Conservation (phyloP, 352 stramenopile genomes). For the Phytophthora crassamura region DNA sequence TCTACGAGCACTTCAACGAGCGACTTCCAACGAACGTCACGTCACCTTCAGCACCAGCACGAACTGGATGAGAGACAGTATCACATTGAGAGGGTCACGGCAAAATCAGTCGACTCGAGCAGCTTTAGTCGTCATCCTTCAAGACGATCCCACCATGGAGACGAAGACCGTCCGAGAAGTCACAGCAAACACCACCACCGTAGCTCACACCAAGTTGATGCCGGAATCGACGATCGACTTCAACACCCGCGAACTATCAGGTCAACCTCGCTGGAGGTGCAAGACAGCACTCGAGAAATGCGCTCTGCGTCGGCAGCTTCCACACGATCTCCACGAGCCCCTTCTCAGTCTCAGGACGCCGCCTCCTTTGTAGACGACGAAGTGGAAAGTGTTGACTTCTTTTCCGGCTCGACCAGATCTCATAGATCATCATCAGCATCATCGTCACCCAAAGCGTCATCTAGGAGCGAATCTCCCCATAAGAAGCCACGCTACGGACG, state of each 20-base stretch:
- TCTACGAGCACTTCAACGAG: slow-evolving; percentile 17
- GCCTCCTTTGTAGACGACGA: slow-evolving; percentile 39
- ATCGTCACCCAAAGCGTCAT: slow-evolving; percentile 40
- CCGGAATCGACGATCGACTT: slow-evolving; percentile 2
- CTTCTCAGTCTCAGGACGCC: slow-evolving; percentile 29
- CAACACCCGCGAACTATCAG: slow-evolving; percentile 22
- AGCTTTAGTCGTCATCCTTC: slow-evolving; percentile 10
- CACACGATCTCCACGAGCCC: slow-evolving; percentile 8
- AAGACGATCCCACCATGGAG: slow-evolving; percentile 13
- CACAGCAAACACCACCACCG: slow-evolving; percentile 17
- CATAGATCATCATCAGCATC: slow-evolving; percentile 41
- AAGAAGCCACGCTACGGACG: slow-evolving; percentile 74
- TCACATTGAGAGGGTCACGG: slow-evolving; percentile 20
- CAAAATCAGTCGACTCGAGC: slow-evolving; percentile 23
- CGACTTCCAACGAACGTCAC: slow-evolving; percentile 2
- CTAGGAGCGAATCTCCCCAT: slow-evolving; percentile 39
- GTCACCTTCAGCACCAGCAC: slow-evolving; percentile 16
- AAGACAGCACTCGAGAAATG: slow-evolving; percentile 28
- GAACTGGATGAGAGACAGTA: slow-evolving; percentile 18
- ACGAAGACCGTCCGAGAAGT: slow-evolving; percentile 18
- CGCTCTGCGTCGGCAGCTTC: slow-evolving; percentile 15
- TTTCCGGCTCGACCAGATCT: slow-evolving; percentile 36
- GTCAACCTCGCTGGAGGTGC: slow-evolving; percentile 36
- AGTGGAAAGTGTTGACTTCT: slow-evolving; percentile 23
- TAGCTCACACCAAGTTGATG: slow-evolving; percentile 16